Evolutionary conservation across 108 stramenopile genomes (phyloP).

Genomic region (Cyclotella baltica): DNA sequence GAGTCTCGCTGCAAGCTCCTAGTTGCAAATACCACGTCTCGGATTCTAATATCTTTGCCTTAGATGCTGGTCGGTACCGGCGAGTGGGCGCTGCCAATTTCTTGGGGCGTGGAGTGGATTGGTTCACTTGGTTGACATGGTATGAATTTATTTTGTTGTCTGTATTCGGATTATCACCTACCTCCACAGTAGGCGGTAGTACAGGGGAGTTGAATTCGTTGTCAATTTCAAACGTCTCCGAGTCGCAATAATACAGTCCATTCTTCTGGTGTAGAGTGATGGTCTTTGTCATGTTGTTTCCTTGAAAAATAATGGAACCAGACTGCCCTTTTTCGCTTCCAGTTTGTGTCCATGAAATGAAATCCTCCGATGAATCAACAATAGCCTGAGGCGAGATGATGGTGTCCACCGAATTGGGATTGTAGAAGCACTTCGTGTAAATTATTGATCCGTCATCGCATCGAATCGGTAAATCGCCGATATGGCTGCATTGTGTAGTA

Average conservation of each 20-base stretch:
- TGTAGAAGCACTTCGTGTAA: background rate
- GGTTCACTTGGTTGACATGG: too few relatives aligned
- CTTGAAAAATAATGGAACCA: background rate
- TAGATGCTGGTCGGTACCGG: background rate
- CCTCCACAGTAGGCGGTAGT: too few relatives aligned
- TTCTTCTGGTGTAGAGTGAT: background rate
- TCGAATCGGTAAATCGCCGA: background rate
- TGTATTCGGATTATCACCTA: too few relatives aligned
- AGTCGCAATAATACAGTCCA: background rate
- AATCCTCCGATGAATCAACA: background rate
- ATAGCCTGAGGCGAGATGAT: constrained; percentile 2
- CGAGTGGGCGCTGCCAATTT: too few relatives aligned
- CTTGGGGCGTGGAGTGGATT: too few relatives aligned
- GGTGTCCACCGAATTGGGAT: too few relatives aligned
- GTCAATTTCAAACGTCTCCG: too few relatives aligned
- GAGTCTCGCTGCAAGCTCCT: too few relatives aligned
- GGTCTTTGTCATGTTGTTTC: too few relatives aligned
- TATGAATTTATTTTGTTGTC: background rate
- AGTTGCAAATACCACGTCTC: constrained; percentile 4
- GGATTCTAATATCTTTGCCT: background rate
- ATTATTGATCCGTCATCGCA: background rate
- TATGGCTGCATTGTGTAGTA: too few relatives aligned
- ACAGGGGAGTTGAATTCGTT: too few relatives aligned
- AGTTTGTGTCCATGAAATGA: background rate
- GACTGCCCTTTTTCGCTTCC: background rate